phyloP scores from a whole-genome alignment of 352 stramenopile genomes.

The Phytophthora idaei region DNA sequence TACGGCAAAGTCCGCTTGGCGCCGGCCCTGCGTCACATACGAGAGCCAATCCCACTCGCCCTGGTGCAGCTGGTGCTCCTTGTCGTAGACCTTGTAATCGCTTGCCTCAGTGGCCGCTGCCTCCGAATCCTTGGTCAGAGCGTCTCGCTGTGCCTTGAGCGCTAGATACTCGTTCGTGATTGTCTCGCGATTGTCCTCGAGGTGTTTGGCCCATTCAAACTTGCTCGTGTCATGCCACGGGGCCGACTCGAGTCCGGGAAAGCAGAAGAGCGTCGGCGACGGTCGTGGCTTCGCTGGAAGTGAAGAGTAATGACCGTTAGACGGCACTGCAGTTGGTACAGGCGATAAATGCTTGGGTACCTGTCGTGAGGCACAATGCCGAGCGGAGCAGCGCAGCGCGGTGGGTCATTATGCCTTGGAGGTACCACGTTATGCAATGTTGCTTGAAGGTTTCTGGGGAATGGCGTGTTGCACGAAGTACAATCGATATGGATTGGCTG shows the following conservation, averaged over 20 bases:
- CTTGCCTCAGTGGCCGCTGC: conserved; percentile 17
- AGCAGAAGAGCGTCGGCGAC: conserved; percentile 82
- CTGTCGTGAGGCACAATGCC: conserved; percentile 79
- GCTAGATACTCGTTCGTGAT: conserved; percentile 71
- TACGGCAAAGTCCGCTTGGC: conserved; percentile 64
- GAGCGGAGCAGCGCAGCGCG: conserved; percentile 73
- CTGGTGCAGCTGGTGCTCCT: conserved; percentile 78
- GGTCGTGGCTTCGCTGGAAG: conserved; percentile 68
- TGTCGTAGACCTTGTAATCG: conserved; percentile 74
- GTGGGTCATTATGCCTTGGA: conserved; percentile 34
- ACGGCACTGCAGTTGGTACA: background rate
- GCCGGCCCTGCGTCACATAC: conserved; percentile 76
- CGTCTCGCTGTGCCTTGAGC: conserved; percentile 44
- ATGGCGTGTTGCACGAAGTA: conserved; percentile 5
- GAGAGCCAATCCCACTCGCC: conserved; percentile 95
- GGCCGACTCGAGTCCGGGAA: conserved; percentile 67
- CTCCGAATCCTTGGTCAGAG: conserved; percentile 10
- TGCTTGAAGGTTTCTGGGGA: conserved; percentile 11
- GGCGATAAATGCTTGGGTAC: conserved; percentile 27
- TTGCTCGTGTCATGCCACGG: conserved; percentile 64
- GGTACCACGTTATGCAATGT: background rate
- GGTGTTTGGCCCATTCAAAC: conserved; percentile 61
- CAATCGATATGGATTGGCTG: conserved; percentile 11
- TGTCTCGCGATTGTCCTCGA: conserved; percentile 62
- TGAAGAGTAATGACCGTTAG: background rate